A percentile compares a stretch with the other conserved stretches of the same genome.
These are phyloP conservation scores for Xylariaceae sp. DNA, from an alignment of 2,329 filamentous ascomycete genomes.

Conservation along the genomic window DNA sequence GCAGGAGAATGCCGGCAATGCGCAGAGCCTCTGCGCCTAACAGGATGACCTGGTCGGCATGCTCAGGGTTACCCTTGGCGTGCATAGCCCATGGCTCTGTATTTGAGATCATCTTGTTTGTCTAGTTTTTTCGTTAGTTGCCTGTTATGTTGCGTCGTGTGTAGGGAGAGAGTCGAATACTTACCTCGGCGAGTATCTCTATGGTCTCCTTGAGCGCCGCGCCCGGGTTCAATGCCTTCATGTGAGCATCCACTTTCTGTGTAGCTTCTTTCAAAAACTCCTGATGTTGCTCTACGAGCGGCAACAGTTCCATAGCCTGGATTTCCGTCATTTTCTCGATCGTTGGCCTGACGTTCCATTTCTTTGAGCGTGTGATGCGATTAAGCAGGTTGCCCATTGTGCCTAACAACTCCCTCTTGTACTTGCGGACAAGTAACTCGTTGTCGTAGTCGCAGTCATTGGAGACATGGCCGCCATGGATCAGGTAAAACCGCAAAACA, in stretches of 20 bases:
- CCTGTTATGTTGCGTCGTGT: not conserved
- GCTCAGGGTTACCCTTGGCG: conserved; percentile 34
- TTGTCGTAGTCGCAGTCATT: conserved; percentile 86
- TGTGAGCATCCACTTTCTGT: conserved; percentile 44
- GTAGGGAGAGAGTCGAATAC: conserved; percentile 5
- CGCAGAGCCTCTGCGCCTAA: conserved; percentile 70
- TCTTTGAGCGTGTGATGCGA: conserved; percentile 62
- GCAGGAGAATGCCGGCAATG: conserved; percentile 75
- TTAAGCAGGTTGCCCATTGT: conserved; percentile 76
- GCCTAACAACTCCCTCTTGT: conserved; percentile 72
- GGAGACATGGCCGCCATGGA: conserved; percentile 69
- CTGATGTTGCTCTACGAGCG: conserved; percentile 34
- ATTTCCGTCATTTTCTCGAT: conserved; percentile 37
- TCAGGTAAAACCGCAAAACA: conserved; percentile 81
- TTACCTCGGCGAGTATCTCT: conserved; percentile 54
- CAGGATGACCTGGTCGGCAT: conserved; percentile 59
- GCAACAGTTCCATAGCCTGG: conserved; percentile 10
- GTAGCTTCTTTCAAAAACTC: conserved; percentile 38
- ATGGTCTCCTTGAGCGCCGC: conserved; percentile 61
- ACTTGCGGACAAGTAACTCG: conserved; percentile 63
- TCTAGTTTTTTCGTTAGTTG: conserved; percentile 37
- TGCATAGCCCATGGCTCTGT: conserved; percentile 63
- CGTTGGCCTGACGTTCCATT: conserved; percentile 61
- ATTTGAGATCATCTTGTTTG: conserved; percentile 62
- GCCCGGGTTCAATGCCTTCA: conserved; percentile 61